These are phyloP conservation scores for Mollisia scopiformis DNA, from an alignment of 2,329 filamentous ascomycete species.

Conservation along the genomic window DNA sequence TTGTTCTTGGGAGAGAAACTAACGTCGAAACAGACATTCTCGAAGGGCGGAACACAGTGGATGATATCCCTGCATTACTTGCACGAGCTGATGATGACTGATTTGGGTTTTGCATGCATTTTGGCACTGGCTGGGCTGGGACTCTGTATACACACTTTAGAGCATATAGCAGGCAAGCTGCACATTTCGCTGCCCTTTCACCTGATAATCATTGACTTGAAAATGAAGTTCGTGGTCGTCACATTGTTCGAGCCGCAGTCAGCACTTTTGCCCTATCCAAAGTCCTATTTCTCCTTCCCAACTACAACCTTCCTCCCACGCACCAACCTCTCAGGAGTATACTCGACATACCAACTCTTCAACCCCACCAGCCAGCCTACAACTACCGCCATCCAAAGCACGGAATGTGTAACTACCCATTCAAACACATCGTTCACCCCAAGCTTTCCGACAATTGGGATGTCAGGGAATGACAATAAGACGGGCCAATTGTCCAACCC, in stretches of 20 bases:
- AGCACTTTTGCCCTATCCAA: too few species aligned
- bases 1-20: slow-evolving; percentile 1
- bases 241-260: too few species aligned
- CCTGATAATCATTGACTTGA: not conserved
- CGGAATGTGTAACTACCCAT: slow-evolving; percentile 13
- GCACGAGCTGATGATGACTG: slow-evolving; percentile 20
- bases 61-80: slow-evolving; percentile 74
- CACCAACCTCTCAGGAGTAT: slow-evolving; percentile 10
- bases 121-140: not conserved
- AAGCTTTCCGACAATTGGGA: slow-evolving; percentile 3
- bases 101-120: not conserved
- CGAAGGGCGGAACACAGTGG: slow-evolving; percentile 73
- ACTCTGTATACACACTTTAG: too few species aligned
- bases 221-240: not conserved
- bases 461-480: not conserved
- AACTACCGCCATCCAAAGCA: not conserved
- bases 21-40: slow-evolving; percentile 56
- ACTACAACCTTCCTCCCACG: not conserved
- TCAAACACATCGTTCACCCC: not conserved
- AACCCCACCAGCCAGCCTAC: slow-evolving; percentile 5
- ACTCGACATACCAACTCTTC: slow-evolving; percentile 13
- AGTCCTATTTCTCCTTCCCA: not conserved
- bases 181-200: not conserved
- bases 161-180: not conserved
- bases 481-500: slow-evolving; percentile 22